phyloP scores from a whole-genome alignment of 805 yeast species.

The Clavispora vitiphila region DNA sequence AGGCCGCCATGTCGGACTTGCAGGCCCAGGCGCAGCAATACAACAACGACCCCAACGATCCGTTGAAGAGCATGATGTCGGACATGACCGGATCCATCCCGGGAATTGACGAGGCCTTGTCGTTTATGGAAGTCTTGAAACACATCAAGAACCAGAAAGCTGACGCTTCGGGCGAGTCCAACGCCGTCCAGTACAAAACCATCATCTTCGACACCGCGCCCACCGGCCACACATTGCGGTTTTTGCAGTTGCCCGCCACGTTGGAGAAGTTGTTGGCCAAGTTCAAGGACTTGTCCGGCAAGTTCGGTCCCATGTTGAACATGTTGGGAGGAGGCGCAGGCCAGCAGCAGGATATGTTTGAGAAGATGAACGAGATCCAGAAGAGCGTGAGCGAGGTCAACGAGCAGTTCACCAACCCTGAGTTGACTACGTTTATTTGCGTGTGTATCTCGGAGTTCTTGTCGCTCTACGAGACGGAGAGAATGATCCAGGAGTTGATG shows the following conservation, averaged over 20 bases:
- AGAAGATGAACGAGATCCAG: conserved; percentile 75
- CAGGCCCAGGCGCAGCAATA: conserved; percentile 54
- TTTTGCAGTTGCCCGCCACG: conserved; percentile 90
- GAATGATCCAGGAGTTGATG: conserved; percentile 94
- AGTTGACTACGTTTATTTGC: conserved; percentile 90
- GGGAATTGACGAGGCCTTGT: conserved; percentile 96
- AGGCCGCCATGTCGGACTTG: conserved; percentile 86
- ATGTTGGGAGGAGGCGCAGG: conserved; percentile 64
- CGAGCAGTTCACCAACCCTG: conserved; percentile 93
- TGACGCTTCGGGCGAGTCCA: conserved; percentile 21
- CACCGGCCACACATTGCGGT: conserved; percentile 95
- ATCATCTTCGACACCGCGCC: conserved; percentile 99
- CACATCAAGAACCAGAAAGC: conserved; percentile 77
- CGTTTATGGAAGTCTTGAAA: conserved; percentile 96
- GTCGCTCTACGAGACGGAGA: conserved; percentile 93
- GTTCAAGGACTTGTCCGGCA: conserved; percentile 78
- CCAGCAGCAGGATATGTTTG: conserved; percentile 65
- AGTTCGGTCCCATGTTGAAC: conserved; percentile 86
- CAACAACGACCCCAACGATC: conserved; percentile 53
- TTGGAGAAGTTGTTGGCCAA: conserved; percentile 82
- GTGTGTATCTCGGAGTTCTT: conserved; percentile 97
- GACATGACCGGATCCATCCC: conserved; percentile 95
- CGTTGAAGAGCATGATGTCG: conserved; percentile 70
- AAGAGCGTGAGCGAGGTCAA: conserved; percentile 81
- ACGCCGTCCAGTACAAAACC: conserved; percentile 54